These are phyloP conservation scores for Trichophyton equinum DNA, from an alignment of 2,329 filamentous ascomycete species.

Conservation along the genomic window DNA sequence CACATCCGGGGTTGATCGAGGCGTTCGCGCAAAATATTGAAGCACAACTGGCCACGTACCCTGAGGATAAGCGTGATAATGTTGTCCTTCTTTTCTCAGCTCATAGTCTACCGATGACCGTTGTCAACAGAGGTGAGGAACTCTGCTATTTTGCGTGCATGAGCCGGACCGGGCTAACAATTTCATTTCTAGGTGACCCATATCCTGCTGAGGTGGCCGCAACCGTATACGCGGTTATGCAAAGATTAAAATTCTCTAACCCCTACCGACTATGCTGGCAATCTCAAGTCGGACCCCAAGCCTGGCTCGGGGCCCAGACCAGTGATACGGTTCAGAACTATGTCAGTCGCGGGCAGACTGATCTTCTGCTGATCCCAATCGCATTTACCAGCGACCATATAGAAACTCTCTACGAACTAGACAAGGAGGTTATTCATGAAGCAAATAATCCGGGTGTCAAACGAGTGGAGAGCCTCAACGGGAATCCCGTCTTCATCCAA, in stretches of 20 bases:
- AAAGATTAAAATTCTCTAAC: slow-evolving; percentile 73
- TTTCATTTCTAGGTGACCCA: slow-evolving; percentile 54
- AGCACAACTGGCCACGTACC: slow-evolving; percentile 69
- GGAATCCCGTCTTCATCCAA: slow-evolving; percentile 76
- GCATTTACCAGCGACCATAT: slow-evolving; percentile 99
- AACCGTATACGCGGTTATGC: slow-evolving; percentile 94
- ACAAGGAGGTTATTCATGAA: slow-evolving; percentile 88
- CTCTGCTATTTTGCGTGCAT: neutral
- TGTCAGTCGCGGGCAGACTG: slow-evolving; percentile 79
- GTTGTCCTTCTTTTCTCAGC: slow-evolving; percentile 88
- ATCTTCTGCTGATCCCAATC: slow-evolving; percentile 83
- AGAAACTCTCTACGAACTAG: slow-evolving; percentile 88
- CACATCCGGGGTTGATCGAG: slow-evolving; percentile 78
- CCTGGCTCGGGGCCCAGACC: slow-evolving; percentile 93
- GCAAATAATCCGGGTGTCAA: slow-evolving; percentile 66
- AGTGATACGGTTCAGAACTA: slow-evolving; percentile 77
- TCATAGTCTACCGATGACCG: slow-evolving; percentile 91
- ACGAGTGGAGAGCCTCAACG: slow-evolving; percentile 84
- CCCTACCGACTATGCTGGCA: slow-evolving; percentile 95
- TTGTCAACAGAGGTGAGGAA: slow-evolving; percentile 69
- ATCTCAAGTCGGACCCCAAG: slow-evolving; percentile 87
- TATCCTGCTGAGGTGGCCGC: slow-evolving; percentile 93
- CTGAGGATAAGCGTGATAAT: slow-evolving; percentile 61
- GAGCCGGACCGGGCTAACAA: neutral
- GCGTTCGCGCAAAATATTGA: slow-evolving; percentile 90